Conservation (phyloP, 768 basidiomycete genomes). For the Leccinellum rugosiceps region DNA sequence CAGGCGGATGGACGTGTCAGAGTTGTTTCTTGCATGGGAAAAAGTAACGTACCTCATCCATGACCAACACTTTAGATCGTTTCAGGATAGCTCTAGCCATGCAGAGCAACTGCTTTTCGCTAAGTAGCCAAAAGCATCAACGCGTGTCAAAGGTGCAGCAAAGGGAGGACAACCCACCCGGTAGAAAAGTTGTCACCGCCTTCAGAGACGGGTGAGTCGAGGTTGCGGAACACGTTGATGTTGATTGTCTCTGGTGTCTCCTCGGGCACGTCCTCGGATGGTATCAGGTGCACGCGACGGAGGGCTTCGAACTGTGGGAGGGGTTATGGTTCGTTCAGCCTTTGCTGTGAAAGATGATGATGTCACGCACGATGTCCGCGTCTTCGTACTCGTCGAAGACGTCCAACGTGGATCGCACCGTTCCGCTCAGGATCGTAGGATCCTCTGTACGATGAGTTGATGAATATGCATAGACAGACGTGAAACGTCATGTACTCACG, state of each 20-base stretch:
- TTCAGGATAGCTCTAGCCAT: conserved; percentile 87
- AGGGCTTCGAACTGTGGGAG: conserved; percentile 67
- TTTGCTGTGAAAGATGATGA: neutral
- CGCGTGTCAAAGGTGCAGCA: neutral
- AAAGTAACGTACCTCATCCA: conserved; percentile 66
- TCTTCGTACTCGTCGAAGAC: conserved; percentile 87
- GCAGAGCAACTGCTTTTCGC: conserved; percentile 83
- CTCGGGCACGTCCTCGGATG: conserved; percentile 47
- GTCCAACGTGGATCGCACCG: conserved; percentile 74
- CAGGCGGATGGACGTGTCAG: neutral
- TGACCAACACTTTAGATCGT: conserved; percentile 71
- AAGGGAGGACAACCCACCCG: conserved; percentile 43
- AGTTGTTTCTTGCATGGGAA: neutral
- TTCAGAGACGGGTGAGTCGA: conserved; percentile 74
- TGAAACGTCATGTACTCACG: conserved; percentile 40
- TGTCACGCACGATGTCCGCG: conserved; percentile 62
- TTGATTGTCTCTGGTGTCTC: conserved; percentile 48
- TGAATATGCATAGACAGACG: neutral
- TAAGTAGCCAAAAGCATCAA: conserved; percentile 14
- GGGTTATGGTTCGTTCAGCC: neutral
- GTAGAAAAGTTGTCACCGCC: conserved; percentile 90
- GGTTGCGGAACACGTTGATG: conserved; percentile 69
- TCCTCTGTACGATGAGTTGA: conserved; percentile 54
- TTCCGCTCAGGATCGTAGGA: conserved; percentile 84
- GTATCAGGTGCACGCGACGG: conserved; percentile 80